A percentile compares a stretch with the other conserved stretches of the same genome.
phyloP scores from a whole-genome alignment of 345 rosid genomes.

The Gossypium australe region DNA sequence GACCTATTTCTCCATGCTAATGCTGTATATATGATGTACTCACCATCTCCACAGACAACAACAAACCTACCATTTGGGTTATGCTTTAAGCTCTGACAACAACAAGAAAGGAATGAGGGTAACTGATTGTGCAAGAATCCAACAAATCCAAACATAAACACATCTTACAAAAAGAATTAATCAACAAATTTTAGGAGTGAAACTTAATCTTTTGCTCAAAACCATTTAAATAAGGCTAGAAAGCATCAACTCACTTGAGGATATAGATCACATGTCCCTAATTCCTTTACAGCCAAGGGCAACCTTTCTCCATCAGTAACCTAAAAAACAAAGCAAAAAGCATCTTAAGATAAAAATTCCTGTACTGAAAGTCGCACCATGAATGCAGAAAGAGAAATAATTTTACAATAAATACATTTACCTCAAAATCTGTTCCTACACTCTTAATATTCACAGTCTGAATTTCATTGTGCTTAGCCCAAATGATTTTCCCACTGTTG shows the following conservation, averaged over 20 bases:
- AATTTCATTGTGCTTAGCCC: conserved; percentile 99
- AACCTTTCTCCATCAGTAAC: conserved; percentile 96
- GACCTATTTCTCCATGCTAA: conserved; percentile 99
- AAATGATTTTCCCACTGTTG: conserved; percentile 93
- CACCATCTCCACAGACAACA: conserved; percentile 99
- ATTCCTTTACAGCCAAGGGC: conserved; percentile 95
- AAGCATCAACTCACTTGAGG: conserved; percentile 74
- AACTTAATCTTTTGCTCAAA: not conserved
- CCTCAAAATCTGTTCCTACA: conserved; percentile 96
- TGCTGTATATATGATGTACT: conserved; percentile 94
- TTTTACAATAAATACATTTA: conserved; percentile 16
- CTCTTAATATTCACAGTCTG: conserved; percentile 98
- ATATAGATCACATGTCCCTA: conserved; percentile 99
- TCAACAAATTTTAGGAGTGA: not conserved
- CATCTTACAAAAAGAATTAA: not conserved
- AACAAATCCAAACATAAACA: not conserved
- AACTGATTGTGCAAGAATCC: not conserved
- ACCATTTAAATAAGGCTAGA: conserved; percentile 12
- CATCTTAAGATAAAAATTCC: conserved; percentile 8
- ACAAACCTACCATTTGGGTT: conserved; percentile 98
- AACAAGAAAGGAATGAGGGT: not conserved
- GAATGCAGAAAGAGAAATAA: conserved; percentile 6
- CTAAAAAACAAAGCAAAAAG: conserved; percentile 35
- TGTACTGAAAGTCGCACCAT: conserved; percentile 12
- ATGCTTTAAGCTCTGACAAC: conserved; percentile 83